Evolutionary conservation across 2,329 filamentous ascomycete genomes (phyloP).

Genomic region (Cercospora sp.): DNA sequence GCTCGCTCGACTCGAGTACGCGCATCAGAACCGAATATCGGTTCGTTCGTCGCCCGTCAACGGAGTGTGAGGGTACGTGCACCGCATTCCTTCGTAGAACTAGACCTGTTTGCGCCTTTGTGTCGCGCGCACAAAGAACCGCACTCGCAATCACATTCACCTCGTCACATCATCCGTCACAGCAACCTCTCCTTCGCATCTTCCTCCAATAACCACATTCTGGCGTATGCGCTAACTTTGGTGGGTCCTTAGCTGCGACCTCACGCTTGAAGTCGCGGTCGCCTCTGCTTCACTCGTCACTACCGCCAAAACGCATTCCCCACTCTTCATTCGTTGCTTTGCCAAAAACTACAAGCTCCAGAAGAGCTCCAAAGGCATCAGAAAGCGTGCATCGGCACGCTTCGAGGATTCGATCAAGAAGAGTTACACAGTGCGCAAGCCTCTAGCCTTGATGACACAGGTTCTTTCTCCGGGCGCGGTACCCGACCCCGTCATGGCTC

Average conservation of each 20-base stretch:
- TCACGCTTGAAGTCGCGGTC: constrained; percentile 4
- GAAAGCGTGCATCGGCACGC: constrained; percentile 44
- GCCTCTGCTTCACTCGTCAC: constrained; percentile 14
- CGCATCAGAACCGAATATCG: constrained; percentile 9
- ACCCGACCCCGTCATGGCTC: constrained; percentile 40
- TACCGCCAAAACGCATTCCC: constrained; percentile 59
- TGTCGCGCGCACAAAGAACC: constrained; percentile 20
- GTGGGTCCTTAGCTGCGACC: constrained; percentile 27
- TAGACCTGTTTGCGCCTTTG: constrained; percentile 24
- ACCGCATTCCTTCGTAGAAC: constrained; percentile 21
- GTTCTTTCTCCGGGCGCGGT: constrained; percentile 49
- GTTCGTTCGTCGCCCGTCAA: constrained; percentile 18
- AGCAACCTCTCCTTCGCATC: background rate
- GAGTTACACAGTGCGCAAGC: constrained; percentile 31
- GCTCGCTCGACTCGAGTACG: constrained; percentile 5
- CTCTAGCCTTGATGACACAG: constrained; percentile 37
- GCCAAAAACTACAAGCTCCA: constrained; percentile 50
- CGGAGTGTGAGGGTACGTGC: constrained; percentile 33
- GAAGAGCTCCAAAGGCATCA: constrained; percentile 47
- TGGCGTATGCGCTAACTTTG: constrained; percentile 22
- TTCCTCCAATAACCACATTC: background rate
- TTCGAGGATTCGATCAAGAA: constrained; percentile 35
- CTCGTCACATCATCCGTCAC: background rate
- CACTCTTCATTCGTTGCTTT: constrained; percentile 61
- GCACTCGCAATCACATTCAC: constrained; percentile 9